Evolutionary conservation across 2,329 filamentous ascomycete genomes (phyloP).

Genomic region (Septoria petroselini): DNA sequence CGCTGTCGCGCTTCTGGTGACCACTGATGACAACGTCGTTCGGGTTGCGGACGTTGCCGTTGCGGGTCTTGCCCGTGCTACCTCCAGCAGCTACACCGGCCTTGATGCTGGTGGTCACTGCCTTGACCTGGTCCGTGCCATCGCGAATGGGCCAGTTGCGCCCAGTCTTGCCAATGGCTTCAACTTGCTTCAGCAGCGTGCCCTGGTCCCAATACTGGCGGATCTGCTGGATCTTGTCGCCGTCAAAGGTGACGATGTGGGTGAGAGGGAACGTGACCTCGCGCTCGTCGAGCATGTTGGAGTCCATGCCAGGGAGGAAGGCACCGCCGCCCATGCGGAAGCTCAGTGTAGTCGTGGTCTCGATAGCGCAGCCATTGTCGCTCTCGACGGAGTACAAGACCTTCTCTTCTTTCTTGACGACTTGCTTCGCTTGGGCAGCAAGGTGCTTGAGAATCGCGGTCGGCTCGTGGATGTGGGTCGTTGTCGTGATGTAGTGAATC

Average conservation of each 20-base stretch:
- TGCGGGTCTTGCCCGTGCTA: constrained; percentile 17
- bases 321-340: constrained; percentile 78
- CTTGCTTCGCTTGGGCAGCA: constrained; percentile 63
- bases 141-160: constrained; percentile 95
- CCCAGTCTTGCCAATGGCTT: constrained; percentile 84
- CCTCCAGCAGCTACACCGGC: constrained; percentile 29
- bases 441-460: constrained; percentile 82
- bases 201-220: constrained; percentile 95
- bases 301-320: constrained; percentile 84
- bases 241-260: constrained; percentile 84
- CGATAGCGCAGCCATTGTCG: constrained; percentile 64
- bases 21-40: constrained; percentile 30
- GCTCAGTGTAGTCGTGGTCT: constrained; percentile 78
- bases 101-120: constrained; percentile 45
- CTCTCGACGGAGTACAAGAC: constrained; percentile 72
- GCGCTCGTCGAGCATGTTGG: constrained; percentile 87
- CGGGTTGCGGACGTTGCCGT: constrained; percentile 19
- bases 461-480: constrained; percentile 67
- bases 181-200: constrained; percentile 84
- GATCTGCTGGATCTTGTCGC: constrained; percentile 76
- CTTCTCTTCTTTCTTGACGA: constrained; percentile 80
- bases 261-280: constrained; percentile 78
- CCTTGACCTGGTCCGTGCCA: constrained; percentile 74
- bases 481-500: constrained; percentile 83
- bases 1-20: constrained; percentile 35